Conservation (phyloP, 1,139 yeast species). For the Debaryomyces sp. region DNA sequence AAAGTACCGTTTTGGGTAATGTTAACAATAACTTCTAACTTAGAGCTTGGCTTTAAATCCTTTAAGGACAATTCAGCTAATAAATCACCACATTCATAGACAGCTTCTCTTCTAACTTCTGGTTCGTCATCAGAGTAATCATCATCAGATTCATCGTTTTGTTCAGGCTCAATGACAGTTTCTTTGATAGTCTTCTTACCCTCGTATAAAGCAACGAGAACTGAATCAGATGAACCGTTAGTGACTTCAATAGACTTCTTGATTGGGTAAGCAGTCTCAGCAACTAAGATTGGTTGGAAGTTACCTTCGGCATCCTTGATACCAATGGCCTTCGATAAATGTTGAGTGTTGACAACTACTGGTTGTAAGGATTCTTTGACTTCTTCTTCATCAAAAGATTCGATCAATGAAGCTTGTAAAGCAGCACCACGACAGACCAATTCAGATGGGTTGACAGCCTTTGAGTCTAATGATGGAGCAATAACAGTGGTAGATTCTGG, state of each 20-base stretch:
- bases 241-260: slow-evolving; percentile 72
- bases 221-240: slow-evolving; percentile 63
- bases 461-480: slow-evolving; percentile 76
- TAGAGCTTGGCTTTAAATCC: slow-evolving; percentile 67
- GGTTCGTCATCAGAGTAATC: slow-evolving; percentile 59
- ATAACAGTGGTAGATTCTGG: slow-evolving; percentile 77
- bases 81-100: slow-evolving; percentile 71
- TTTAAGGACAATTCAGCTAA: slow-evolving; percentile 80
- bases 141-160: slow-evolving; percentile 31
- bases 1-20: slow-evolving; percentile 83
- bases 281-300: slow-evolving; percentile 73
- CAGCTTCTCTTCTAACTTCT: slow-evolving; percentile 72
- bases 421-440: slow-evolving; percentile 95
- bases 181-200: slow-evolving; percentile 82
- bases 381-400: slow-evolving; percentile 84
- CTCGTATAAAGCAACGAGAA: slow-evolving; percentile 75
- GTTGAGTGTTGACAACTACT: slow-evolving; percentile 86
- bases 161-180: slow-evolving; percentile 69
- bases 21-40: slow-evolving; percentile 80
- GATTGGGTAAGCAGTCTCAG: slow-evolving; percentile 91
- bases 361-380: slow-evolving; percentile 84
- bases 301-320: slow-evolving; percentile 72
- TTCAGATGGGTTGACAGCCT: slow-evolving; percentile 88
- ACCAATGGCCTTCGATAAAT: slow-evolving; percentile 83
- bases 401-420: slow-evolving; percentile 88